phyloP scores from a whole-genome alignment of 805 yeast genomes.

The Lipomyces lipofer region DNA sequence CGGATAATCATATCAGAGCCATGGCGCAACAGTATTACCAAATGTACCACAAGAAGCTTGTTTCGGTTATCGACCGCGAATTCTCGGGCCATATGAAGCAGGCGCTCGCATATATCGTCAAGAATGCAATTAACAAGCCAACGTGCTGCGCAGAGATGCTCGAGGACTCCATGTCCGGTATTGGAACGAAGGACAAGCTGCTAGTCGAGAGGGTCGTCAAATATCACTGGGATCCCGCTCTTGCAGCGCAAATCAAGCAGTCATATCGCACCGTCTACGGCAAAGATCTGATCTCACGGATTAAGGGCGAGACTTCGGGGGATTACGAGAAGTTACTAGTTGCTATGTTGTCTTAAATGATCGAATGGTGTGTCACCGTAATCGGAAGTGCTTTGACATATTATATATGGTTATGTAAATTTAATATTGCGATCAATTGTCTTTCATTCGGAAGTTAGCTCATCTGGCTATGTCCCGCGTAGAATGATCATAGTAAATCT shows the following conservation, averaged over 20 bases:
- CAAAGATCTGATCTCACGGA: slow-evolving; percentile 24
- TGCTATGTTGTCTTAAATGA: slow-evolving; percentile 20
- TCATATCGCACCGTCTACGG: slow-evolving; percentile 24
- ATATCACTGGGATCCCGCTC: slow-evolving; percentile 30
- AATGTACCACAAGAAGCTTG: slow-evolving; percentile 24
- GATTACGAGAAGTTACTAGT: slow-evolving; percentile 30
- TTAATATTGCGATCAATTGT: too few species aligned
- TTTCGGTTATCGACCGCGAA: slow-evolving; percentile 23
- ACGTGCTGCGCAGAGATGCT: slow-evolving; percentile 29
- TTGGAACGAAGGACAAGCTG: slow-evolving; percentile 32
- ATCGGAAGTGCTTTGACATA: too few species aligned
- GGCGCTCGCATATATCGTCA: slow-evolving; percentile 31
- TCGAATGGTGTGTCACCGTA: too few species aligned
- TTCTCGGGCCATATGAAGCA: slow-evolving; percentile 34
- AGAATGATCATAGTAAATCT: too few species aligned
- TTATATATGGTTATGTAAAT: too few species aligned
- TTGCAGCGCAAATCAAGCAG: slow-evolving; percentile 21
- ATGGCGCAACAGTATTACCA: slow-evolving; percentile 18
- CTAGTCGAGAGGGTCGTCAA: slow-evolving; percentile 30
- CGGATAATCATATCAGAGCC: slow-evolving; percentile 27
- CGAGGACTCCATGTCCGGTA: slow-evolving; percentile 32
- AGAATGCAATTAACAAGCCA: slow-evolving; percentile 25
- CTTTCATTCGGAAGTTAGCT: too few species aligned
- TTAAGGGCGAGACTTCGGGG: slow-evolving; percentile 32
- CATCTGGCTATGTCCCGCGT: too few species aligned